phyloP scores from a whole-genome alignment of 306 rosid species.

The Alnus glutinosa region DNA sequence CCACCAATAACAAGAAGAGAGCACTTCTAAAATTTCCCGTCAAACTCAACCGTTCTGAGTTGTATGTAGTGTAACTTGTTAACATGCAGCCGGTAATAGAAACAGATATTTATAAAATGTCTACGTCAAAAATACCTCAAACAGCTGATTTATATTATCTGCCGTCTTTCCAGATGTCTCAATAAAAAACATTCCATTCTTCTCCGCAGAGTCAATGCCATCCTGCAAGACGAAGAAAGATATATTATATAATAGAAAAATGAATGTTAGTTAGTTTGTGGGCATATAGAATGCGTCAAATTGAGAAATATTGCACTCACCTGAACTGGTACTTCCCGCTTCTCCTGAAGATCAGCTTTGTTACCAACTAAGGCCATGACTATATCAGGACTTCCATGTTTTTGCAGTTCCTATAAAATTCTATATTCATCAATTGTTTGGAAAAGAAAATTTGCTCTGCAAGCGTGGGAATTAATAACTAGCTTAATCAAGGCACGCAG shows the following conservation, averaged over 20 bases:
- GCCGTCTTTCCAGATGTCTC: conserved; percentile 99
- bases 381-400: conserved; percentile 93
- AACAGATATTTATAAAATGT: background rate
- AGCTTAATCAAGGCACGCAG: background rate
- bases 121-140: conserved; percentile 71
- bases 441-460: conserved; percentile 15
- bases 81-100: background rate
- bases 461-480: conserved; percentile 6
- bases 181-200: conserved; percentile 93
- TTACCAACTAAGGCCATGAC: conserved; percentile 94
- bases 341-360: conserved; percentile 92
- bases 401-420: conserved; percentile 76
- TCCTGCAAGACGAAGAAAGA: conserved; percentile 48
- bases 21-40: too few species aligned
- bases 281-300: conserved; percentile 2
- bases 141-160: conserved; percentile 90
- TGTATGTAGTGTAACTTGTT: too few species aligned
- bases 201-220: conserved; percentile 86
- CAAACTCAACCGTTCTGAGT: too few species aligned
- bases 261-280: background rate
- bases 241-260: conserved; percentile 14
- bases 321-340: conserved; percentile 78
- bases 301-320: conserved; percentile 41
- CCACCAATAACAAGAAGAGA: too few species aligned
- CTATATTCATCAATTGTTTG: conserved; percentile 30